Evolutionary conservation across 75 land plant genomes (phyloP).

Genomic region (Cunninghamia lanceolata): DNA sequence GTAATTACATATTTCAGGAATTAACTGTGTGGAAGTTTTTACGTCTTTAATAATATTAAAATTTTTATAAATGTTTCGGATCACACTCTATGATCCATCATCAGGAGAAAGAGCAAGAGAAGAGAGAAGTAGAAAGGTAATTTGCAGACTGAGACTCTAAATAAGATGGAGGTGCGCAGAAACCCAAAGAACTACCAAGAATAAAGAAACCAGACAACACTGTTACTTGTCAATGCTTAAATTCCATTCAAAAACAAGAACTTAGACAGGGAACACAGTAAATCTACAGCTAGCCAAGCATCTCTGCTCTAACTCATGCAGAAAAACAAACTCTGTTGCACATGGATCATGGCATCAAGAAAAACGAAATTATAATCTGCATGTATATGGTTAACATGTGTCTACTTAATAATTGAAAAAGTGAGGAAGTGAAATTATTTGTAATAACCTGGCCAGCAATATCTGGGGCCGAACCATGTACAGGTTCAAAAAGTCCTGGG

Average conservation of each 20-base stretch:
- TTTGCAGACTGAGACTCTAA: too few relatives aligned
- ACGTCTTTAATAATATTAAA: too few relatives aligned
- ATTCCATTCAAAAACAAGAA: not conserved
- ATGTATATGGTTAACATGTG: not conserved
- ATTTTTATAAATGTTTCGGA: too few relatives aligned
- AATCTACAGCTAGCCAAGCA: not conserved
- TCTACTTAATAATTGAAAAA: not conserved
- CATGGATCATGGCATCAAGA: not conserved
- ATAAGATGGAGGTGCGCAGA: too few relatives aligned
- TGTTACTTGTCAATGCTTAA: not conserved
- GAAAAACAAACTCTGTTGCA: not conserved
- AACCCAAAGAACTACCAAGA: too few relatives aligned
- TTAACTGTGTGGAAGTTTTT: too few relatives aligned
- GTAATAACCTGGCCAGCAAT: conserved; percentile 93
- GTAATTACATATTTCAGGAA: too few relatives aligned
- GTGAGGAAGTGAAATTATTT: not conserved
- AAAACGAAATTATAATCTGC: not conserved
- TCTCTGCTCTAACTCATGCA: not conserved
- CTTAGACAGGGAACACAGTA: not conserved
- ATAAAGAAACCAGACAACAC: too few relatives aligned
- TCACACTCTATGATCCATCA: too few relatives aligned
- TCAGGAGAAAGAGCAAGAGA: too few relatives aligned
- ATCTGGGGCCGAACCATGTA: conserved; percentile 99
- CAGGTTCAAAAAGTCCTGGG: conserved; percentile 97
- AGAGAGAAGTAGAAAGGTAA: too few relatives aligned